Base-by-base conservation (phyloP, 345 rosid genomes). In the Jatropha curcas region DNA sequence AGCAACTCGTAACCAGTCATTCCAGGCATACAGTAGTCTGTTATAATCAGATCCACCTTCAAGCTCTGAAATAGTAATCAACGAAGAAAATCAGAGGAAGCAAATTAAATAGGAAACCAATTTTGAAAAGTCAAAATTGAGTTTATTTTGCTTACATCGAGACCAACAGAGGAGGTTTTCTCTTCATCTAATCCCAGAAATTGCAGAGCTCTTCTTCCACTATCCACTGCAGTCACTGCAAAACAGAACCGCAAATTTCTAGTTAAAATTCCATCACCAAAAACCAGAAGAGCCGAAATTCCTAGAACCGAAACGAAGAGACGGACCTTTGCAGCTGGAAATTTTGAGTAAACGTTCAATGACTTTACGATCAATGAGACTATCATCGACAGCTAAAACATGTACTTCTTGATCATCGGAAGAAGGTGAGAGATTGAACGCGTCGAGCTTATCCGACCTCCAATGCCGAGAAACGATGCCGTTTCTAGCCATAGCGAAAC, bases 1-100 rank as follows among this genome's bases (percentile, higher is more conserved):
- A 95, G 94, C 76, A 95, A 83, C 75, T 95, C 99, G 70, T 92
- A 95, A 20, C 99, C 99, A 13, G 96, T 92, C 99, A 95, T 95
- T 79, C 91, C 99, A 27, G 99, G 99, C 99, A 95, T 95, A 39
- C 98, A 95, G 71, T 95, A 95, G 71, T 95, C 99, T 4, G 99
- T 95, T 50, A 95, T 95, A 34, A 95, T 88, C 74, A 92, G 76
- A 85, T 95, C 97, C 76, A 95, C 97, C 75, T 95, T 95, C 73
- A 89, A 79, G 65, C 83, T 82, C 94, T 94, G 86, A 31, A 77
- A 27, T 6, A 12, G 4, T 24, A 22, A 70, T 28, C 25, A 41
- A 64, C 45, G 4, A 22, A 60, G 20, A 4, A 2, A 51, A 50
- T 55, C 34, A 43, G 24, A 12, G 41, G 28, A 19, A 66, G 13